These are phyloP conservation scores for Dispira parvispora DNA, from an alignment of 192 early-diverging fungal genomes.

Conservation along the genomic window DNA sequence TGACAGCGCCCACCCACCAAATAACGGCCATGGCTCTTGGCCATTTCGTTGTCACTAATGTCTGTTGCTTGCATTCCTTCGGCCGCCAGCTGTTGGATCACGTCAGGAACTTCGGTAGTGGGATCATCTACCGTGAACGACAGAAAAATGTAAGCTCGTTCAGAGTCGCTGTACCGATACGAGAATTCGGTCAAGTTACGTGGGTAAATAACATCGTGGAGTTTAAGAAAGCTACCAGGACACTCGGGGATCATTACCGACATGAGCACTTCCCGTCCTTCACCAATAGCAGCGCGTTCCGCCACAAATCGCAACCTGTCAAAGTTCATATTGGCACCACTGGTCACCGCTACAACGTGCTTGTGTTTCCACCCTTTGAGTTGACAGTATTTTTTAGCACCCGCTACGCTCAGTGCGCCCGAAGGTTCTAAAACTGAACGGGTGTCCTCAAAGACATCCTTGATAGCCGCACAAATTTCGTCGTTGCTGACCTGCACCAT, in stretches of 20 bases:
- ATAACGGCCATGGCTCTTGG: constrained; percentile 91
- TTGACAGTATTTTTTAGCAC: constrained; percentile 64
- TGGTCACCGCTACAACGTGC: constrained; percentile 61
- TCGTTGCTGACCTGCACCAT: constrained; percentile 84
- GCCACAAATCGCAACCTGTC: constrained; percentile 94
- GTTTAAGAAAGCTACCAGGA: constrained; percentile 66
- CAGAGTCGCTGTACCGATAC: constrained; percentile 54
- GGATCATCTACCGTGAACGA: constrained; percentile 55
- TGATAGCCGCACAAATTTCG: constrained; percentile 90
- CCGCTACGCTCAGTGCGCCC: constrained; percentile 77
- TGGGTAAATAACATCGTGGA: constrained; percentile 70
- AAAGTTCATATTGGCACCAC: constrained; percentile 99
- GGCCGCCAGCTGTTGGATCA: constrained; percentile 40
- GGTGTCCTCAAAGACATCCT: constrained; percentile 82
- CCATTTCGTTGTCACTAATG: constrained; percentile 83
- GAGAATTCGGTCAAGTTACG: constrained; percentile 85
- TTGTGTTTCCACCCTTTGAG: constrained; percentile 28
- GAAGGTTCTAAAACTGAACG: constrained; percentile 93
- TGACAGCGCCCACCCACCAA: constrained; percentile 72
- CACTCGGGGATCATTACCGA: constrained; percentile 83
- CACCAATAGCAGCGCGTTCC: constrained; percentile 89
- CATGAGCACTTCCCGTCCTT: constrained; percentile 79
- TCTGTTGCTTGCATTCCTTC: constrained; percentile 62
- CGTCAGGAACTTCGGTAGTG: constrained; percentile 41
- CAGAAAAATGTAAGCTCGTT: constrained; percentile 76